Conservation (phyloP, 2,329 filamentous ascomycete species). For the Aciculosporium take region DNA sequence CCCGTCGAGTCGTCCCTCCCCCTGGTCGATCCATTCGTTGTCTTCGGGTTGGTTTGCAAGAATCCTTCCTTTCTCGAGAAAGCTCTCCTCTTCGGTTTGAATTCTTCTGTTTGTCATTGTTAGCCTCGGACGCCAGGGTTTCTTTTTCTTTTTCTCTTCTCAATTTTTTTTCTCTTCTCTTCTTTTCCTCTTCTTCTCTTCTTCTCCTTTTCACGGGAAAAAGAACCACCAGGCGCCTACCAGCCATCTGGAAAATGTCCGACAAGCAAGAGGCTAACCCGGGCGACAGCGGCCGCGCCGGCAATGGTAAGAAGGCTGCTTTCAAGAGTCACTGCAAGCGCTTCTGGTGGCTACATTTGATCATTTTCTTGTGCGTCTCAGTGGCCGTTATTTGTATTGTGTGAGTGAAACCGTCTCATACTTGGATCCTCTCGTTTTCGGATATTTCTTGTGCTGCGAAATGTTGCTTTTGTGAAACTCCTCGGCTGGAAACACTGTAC, state of each 20-base stretch:
- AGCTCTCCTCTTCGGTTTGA: too few relatives aligned
- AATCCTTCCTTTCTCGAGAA: neutral
- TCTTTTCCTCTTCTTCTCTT: neutral
- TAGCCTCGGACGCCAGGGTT: too few relatives aligned
- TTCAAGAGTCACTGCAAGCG: conserved; percentile 34
- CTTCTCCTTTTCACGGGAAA: neutral
- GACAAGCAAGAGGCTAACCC: conserved; percentile 23
- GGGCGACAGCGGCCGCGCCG: conserved; percentile 17
- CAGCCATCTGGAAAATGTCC: conserved; percentile 19
- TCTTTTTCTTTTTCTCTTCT: neutral
- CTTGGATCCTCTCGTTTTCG: neutral
- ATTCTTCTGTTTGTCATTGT: too few relatives aligned
- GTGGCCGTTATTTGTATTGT: conserved; percentile 43
- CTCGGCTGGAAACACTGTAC: too few relatives aligned
- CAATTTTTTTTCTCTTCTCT: neutral
- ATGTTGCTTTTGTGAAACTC: too few relatives aligned
- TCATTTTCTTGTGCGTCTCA: conserved; percentile 33
- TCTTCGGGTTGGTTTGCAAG: neutral
- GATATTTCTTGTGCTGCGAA: neutral
- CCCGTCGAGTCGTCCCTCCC: neutral
- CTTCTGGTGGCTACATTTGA: conserved; percentile 49
- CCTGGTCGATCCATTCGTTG: conserved; percentile 1
- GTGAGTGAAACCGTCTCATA: too few relatives aligned
- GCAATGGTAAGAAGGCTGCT: conserved; percentile 22
- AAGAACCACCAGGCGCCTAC: too few relatives aligned